Base-by-base conservation (phyloP, 768 basidiomycete species). In the Termitomyces sp. region DNA sequence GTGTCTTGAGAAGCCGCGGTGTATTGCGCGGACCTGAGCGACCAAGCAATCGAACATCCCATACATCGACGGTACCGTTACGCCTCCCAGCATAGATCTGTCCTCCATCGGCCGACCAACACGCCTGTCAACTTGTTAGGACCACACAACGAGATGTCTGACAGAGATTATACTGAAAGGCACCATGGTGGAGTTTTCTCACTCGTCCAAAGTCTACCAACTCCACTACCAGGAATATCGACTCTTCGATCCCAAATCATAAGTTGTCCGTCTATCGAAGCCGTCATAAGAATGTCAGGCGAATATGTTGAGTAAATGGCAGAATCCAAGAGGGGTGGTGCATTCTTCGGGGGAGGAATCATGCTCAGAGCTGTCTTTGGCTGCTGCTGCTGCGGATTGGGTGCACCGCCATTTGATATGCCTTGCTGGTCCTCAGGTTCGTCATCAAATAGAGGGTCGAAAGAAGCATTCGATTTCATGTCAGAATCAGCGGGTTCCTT, bases 181-280 rank as follows among this genome's bases (percentile, higher is more conserved):
- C 94, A 97, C 94, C 95, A 98, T 12, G 93, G 93, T 33, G 93
- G 93, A 23, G 91, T 93, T 73, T 91, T 94, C 63, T 95, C 95
- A 67, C 87, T 88, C 79, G 93, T 86, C 84, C 89, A 89, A 56
- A 98, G 74, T 64, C 93, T 77, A 33, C 93, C 94, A 1, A 94
- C 89, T 6, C 93, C 91, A 43, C 71, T 76, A 32, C 88, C 85
- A 41, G 81, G 74, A 7, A 78, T 78, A 56, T 86, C 77, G 36
- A 83, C 84, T 63, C 96, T 77, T 67, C 87, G 82, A 70, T 99
- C 96, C 89, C 96, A 96, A 13, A 99, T 71, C 50, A 95, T 82
- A 16, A 98, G 83, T 69, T 95, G 91, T 2, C 97, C 96, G 66
- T 98, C 95, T 64, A 96, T 89, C 9, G 86, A 88, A 33, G 91